These are phyloP conservation scores for Lentithecium fluviatile DNA, from an alignment of 495 filamentous ascomycete species.

Conservation along the genomic window DNA sequence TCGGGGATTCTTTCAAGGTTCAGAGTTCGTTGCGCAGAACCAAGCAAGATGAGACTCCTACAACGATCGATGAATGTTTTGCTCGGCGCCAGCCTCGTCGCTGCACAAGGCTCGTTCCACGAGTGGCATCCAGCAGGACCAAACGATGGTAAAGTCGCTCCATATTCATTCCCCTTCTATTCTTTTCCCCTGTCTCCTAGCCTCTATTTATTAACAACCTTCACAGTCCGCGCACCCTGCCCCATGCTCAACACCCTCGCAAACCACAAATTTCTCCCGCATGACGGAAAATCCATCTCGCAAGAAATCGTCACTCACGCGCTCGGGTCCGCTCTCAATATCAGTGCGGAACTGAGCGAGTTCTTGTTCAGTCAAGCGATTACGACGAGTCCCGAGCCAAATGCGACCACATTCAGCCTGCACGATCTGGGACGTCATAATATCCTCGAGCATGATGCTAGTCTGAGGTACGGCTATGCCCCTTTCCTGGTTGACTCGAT, in stretches of 20 bases:
- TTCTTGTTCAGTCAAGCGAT: constrained; percentile 17
- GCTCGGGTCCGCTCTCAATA: constrained; percentile 26
- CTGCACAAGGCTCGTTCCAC: too few species aligned
- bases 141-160: too few species aligned
- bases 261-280: constrained; percentile 35
- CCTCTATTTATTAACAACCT: too few species aligned
- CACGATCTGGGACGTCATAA: constrained; percentile 31
- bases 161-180: too few species aligned
- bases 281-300: constrained; percentile 24
- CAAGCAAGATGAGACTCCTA: too few species aligned
- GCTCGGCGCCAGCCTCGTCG: too few species aligned
- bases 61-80: too few species aligned
- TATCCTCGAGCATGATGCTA: constrained; percentile 37
- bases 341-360: constrained; percentile 20
- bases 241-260: constrained; percentile 35
- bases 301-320: constrained; percentile 12
- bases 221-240: constrained; percentile 21
- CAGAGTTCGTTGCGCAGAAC: too few species aligned
- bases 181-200: too few species aligned
- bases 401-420: constrained; percentile 26
- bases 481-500: constrained; percentile 7
- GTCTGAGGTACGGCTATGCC: constrained; percentile 24
- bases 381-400: constrained; percentile 7
- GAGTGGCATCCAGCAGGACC: too few species aligned
- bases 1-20: too few species aligned